Evolutionary conservation across 2,329 filamentous ascomycete genomes (phyloP).

Genomic region (Neophaeococcomyces mojaviensis): DNA sequence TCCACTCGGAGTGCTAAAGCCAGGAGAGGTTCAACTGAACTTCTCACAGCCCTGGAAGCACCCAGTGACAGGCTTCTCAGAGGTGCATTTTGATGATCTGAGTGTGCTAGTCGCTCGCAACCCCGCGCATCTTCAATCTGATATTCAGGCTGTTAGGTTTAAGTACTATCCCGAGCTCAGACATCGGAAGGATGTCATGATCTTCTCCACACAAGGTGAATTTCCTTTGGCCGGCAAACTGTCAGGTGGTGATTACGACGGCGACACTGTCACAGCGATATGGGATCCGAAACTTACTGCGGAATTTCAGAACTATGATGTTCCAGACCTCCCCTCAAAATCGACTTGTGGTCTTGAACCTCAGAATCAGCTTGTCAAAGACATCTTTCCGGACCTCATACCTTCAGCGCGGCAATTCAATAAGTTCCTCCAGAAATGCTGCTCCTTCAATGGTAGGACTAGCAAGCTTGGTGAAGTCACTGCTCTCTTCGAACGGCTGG

Average conservation of each 20-base stretch:
- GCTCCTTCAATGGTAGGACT: conserved; percentile 41
- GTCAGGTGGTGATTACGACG: conserved; percentile 60
- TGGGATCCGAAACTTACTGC: conserved; percentile 49
- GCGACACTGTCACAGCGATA: conserved; percentile 53
- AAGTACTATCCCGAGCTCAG: conserved; percentile 45
- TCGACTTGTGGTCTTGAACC: conserved; percentile 43
- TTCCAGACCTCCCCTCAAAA: conserved; percentile 29
- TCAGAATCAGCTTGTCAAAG: conserved; percentile 25
- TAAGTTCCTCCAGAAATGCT: conserved; percentile 36
- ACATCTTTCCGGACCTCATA: conserved; percentile 11
- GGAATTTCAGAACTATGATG: conserved; percentile 46
- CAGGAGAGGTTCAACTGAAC: conserved; percentile 49
- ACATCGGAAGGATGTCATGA: conserved; percentile 49
- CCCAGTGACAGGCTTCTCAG: conserved; percentile 30
- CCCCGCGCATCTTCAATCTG: conserved; percentile 50
- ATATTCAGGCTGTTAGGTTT: conserved; percentile 49
- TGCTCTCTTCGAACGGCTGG: conserved; percentile 41
- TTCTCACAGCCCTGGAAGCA: conserved; percentile 44
- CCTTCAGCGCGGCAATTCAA: conserved; percentile 19
- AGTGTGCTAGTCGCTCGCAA: conserved; percentile 51
- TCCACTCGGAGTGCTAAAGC: conserved; percentile 42
- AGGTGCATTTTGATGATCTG: conserved; percentile 39
- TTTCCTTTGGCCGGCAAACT: conserved; percentile 51
- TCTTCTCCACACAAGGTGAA: conserved; percentile 48
- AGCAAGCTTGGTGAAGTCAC: conserved; percentile 49